Evolutionary conservation across 345 rosid genomes (phyloP).

Genomic region (Eucalyptus regnans): DNA sequence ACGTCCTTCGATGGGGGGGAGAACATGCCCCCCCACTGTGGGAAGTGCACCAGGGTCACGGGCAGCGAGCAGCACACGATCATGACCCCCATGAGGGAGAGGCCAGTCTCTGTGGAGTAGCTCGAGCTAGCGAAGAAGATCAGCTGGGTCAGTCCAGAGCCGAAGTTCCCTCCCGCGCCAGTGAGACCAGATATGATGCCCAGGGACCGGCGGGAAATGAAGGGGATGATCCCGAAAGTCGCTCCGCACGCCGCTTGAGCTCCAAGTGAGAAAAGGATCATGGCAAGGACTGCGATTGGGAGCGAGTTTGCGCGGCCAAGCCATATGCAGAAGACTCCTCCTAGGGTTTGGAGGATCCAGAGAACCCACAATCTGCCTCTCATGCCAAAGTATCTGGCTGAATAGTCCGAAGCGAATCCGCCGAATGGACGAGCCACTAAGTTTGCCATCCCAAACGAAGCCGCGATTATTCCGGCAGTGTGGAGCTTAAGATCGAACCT

Average conservation of each 20-base stretch:
- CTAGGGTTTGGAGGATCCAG: constrained; percentile 66
- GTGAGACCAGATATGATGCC: constrained; percentile 75
- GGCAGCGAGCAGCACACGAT: constrained; percentile 53
- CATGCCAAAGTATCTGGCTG: constrained; percentile 58
- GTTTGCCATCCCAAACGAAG: constrained; percentile 81
- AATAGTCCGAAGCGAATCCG: constrained; percentile 50
- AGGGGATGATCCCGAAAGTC: constrained; percentile 65
- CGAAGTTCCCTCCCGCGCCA: constrained; percentile 73
- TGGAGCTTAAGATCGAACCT: constrained; percentile 63
- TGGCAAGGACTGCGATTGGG: constrained; percentile 50
- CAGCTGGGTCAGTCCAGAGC: constrained; percentile 68
- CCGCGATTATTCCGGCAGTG: constrained; percentile 68
- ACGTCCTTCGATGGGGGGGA: constrained; percentile 31
- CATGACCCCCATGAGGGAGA: constrained; percentile 65
- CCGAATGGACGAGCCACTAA: constrained; percentile 74
- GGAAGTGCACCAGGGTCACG: constrained; percentile 53
- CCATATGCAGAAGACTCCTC: constrained; percentile 70
- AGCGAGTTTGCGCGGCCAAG: constrained; percentile 58
- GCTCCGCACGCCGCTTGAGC: constrained; percentile 91
- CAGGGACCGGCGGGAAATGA: constrained; percentile 59
- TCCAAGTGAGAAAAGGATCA: constrained; percentile 71
- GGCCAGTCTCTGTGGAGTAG: constrained; percentile 46
- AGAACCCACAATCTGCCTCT: constrained; percentile 73
- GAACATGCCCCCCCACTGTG: constrained; percentile 84
- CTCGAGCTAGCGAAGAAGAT: constrained; percentile 44